Conservation (phyloP, 2,329 filamentous ascomycete species). For the Ilyonectria destructans region DNA sequence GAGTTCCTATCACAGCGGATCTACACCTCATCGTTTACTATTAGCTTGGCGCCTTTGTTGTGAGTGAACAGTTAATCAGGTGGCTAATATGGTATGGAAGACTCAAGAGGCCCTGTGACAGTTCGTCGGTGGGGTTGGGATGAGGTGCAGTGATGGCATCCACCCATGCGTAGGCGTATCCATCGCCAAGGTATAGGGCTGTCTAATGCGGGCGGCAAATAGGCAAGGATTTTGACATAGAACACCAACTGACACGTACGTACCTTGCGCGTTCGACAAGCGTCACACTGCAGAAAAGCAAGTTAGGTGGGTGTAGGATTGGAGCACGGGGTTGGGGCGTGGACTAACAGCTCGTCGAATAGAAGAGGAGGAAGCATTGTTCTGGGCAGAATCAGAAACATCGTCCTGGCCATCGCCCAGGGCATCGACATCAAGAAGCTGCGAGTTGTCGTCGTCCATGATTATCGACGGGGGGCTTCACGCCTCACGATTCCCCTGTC, state of each 20-base stretch:
- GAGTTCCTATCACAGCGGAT: slow-evolving; percentile 58
- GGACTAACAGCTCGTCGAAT: slow-evolving; percentile 48
- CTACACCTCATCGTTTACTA: slow-evolving; percentile 35
- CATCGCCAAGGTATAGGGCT: slow-evolving; percentile 4
- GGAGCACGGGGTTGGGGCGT: slow-evolving; percentile 7
- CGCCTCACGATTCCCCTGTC: background rate
- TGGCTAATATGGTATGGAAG: background rate
- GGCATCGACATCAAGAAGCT: slow-evolving; percentile 33
- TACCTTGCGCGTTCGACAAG: slow-evolving; percentile 55
- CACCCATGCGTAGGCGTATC: background rate
- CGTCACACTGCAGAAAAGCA: slow-evolving; percentile 50
- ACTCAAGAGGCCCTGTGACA: background rate
- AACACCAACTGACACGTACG: slow-evolving; percentile 22
- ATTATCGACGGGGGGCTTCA: slow-evolving; percentile 9
- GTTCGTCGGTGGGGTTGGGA: background rate
- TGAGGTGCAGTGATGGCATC: background rate
- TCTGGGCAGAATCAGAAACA: slow-evolving; percentile 42
- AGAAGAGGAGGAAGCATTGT: slow-evolving; percentile 41
- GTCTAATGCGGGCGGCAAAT: background rate
- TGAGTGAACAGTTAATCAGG: background rate
- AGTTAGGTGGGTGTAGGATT: slow-evolving; percentile 25
- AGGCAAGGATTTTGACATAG: slow-evolving; percentile 1
- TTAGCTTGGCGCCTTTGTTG: slow-evolving; percentile 16
- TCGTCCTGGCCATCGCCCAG: slow-evolving; percentile 40
- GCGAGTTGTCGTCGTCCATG: slow-evolving; percentile 39